A percentile compares a stretch with the other conserved stretches of the same genome.
Conservation (phyloP, 1,284 basidiomycete genomes). For the Abortiporus biennis region DNA sequence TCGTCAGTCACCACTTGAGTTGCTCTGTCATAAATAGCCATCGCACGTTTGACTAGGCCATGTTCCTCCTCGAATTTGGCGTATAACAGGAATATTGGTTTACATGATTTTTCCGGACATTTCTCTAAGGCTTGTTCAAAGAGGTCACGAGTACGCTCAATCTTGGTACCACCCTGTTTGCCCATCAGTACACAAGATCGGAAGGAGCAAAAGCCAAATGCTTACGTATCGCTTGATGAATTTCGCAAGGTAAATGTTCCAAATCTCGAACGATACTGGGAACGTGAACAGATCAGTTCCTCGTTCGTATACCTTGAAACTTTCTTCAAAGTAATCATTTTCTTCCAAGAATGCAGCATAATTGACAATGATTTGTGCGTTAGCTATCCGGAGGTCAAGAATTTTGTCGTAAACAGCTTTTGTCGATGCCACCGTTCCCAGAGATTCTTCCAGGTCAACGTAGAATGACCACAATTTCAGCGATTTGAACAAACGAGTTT, state of each 20-base stretch:
- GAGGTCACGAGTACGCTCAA: slow-evolving; percentile 92
- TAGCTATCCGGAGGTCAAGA: slow-evolving; percentile 96
- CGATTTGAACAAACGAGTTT: slow-evolving; percentile 93
- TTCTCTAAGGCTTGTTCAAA: slow-evolving; percentile 98
- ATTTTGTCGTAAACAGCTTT: slow-evolving; percentile 97
- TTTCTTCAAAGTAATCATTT: slow-evolving; percentile 97
- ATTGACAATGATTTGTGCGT: slow-evolving; percentile 96
- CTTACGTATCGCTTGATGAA: slow-evolving; percentile 94
- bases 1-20: slow-evolving; percentile 80
- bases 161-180: slow-evolving; percentile 79
- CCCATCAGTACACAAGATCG: slow-evolving; percentile 4
- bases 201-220: slow-evolving; percentile 12
- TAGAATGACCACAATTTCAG: slow-evolving; percentile 99
- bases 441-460: slow-evolving; percentile 94
- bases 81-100: slow-evolving; percentile 94
- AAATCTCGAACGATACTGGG: slow-evolving; percentile 97
- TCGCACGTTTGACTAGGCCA: slow-evolving; percentile 92
- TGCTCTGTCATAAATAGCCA: slow-evolving; percentile 94
- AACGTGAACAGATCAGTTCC: slow-evolving; percentile 98
- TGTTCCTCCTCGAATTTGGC: slow-evolving; percentile 92
- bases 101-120: slow-evolving; percentile 93
- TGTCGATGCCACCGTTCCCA: slow-evolving; percentile 88
- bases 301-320: slow-evolving; percentile 98
- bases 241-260: slow-evolving; percentile 98
- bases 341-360: slow-evolving; percentile 97